Base-by-base conservation (phyloP, 345 rosid species). In the Viola odorata region DNA sequence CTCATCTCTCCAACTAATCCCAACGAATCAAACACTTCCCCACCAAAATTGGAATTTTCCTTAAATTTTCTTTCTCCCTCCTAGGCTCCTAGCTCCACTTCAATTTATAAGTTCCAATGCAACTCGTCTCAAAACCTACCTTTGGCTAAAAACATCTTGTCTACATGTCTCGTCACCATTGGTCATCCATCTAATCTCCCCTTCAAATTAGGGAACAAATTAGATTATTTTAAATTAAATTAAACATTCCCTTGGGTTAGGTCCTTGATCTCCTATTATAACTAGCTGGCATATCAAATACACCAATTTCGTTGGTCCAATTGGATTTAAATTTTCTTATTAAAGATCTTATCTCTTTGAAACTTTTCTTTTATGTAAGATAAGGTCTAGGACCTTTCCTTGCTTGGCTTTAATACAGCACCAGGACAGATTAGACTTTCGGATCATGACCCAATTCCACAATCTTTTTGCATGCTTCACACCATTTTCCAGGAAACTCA, bases 351-450 rank as follows among this genome's bases (percentile, higher is more conserved):
- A 77, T 75, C 81, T n/a, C 14, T 44, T 66, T 10, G 75, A 76
- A 70, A 37, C 52, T 15, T 5, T 5, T 13, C 39, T 57, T 57
- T 23, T 41, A 41, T 64, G 72, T 36, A 13, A 58, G 88, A 83
- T 78, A 74, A 83, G 78, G 78, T 63, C 8, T 63, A 45, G 64
- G 77, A 67, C 70, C 65, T 66, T 53, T 37, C 62, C 3, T 42
- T 78, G 85, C 72, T 60, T 55, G 53, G 63, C 83, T 83, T 80
- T 76, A 64, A 61, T 73, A 73, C 69, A 75, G 76, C 86, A 77
- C 53, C 23, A 57, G 69, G 72, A 75, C 85, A 23, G 83, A 74
- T 71, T 66, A 4, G 76, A 69, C 64, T 17, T 6, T 8, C 37
- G 66, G 67, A 70, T 12, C 39, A 10, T 51, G 73, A 80, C 77